phyloP scores from a whole-genome alignment of 257 asterid species.

The Nemophila menziesii region DNA sequence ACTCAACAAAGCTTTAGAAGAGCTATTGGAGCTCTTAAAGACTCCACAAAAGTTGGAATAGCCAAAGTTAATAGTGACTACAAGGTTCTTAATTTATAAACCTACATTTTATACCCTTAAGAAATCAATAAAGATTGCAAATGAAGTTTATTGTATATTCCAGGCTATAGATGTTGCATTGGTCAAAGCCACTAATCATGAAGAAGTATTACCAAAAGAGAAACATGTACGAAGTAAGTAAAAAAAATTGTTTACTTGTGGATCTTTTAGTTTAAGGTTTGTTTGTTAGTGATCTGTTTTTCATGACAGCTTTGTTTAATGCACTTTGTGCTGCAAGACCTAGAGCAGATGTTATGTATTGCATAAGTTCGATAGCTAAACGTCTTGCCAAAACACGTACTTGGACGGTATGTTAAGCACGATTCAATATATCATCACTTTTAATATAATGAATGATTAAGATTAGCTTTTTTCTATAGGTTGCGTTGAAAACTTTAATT shows the following conservation, averaged over 20 bases:
- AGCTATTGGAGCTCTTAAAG: slow-evolving; percentile 61
- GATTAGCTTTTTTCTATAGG: slow-evolving; percentile 20
- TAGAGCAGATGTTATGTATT: slow-evolving; percentile 66
- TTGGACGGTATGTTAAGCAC: slow-evolving; percentile 53
- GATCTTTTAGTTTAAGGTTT: slow-evolving; percentile 4
- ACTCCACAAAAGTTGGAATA: slow-evolving; percentile 63
- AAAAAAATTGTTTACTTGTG: slow-evolving; percentile 1
- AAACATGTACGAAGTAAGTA: slow-evolving; percentile 69
- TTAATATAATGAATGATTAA: background rate
- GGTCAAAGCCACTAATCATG: slow-evolving; percentile 78
- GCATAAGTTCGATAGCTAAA: slow-evolving; percentile 55
- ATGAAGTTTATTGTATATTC: slow-evolving; percentile 10
- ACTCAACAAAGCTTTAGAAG: slow-evolving; percentile 43
- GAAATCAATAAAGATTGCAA: slow-evolving; percentile 1
- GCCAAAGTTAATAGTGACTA: slow-evolving; percentile 64
- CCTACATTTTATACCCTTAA: slow-evolving; percentile 2
- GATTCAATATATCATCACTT: slow-evolving; percentile 4
- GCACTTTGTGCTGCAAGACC: slow-evolving; percentile 62
- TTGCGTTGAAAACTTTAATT: slow-evolving; percentile 66
- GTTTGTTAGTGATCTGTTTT: slow-evolving; percentile 1
- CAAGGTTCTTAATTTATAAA: slow-evolving; percentile 34
- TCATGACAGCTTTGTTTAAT: slow-evolving; percentile 44
- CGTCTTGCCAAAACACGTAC: slow-evolving; percentile 59
- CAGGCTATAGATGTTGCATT: slow-evolving; percentile 60
- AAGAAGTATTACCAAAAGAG: slow-evolving; percentile 60